These are phyloP conservation scores for Thraustotheca clavata DNA, from an alignment of 352 stramenopile species.

Conservation along the genomic window DNA sequence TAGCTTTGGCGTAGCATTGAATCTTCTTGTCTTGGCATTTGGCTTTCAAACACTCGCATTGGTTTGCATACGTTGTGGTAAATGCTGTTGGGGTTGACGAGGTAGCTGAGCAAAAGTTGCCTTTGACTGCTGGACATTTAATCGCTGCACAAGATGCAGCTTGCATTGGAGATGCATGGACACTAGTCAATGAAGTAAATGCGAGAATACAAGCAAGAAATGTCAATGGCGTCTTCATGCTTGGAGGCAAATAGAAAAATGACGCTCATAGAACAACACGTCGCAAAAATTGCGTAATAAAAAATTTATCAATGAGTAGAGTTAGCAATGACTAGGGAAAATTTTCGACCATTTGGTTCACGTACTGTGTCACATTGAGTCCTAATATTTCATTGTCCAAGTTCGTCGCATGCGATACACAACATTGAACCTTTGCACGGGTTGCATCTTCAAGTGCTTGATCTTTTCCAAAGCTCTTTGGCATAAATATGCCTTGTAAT, in stretches of 20 bases:
- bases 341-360: too few relatives aligned
- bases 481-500: too few relatives aligned
- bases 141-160: not conserved
- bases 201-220: not conserved
- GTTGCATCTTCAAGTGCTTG: too few relatives aligned
- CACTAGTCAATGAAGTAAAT: not conserved
- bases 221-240: not conserved
- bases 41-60: slow-evolving; percentile 2
- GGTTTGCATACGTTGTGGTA: not conserved
- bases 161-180: not conserved
- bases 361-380: too few relatives aligned
- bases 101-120: not conserved
- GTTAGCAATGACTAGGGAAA: too few relatives aligned
- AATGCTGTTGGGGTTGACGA: not conserved
- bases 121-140: not conserved
- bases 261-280: too few relatives aligned
- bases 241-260: not conserved
- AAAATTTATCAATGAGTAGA: too few relatives aligned
- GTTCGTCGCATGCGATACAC: too few relatives aligned
- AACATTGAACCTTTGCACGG: too few relatives aligned
- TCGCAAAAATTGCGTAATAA: too few relatives aligned
- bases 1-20: slow-evolving; percentile 1
- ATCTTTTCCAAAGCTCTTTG: too few relatives aligned
- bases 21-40: not conserved
- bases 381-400: too few relatives aligned